Base-by-base conservation (phyloP, 371 early-diverging fungal genomes). In the Mucor lusitanicus region DNA sequence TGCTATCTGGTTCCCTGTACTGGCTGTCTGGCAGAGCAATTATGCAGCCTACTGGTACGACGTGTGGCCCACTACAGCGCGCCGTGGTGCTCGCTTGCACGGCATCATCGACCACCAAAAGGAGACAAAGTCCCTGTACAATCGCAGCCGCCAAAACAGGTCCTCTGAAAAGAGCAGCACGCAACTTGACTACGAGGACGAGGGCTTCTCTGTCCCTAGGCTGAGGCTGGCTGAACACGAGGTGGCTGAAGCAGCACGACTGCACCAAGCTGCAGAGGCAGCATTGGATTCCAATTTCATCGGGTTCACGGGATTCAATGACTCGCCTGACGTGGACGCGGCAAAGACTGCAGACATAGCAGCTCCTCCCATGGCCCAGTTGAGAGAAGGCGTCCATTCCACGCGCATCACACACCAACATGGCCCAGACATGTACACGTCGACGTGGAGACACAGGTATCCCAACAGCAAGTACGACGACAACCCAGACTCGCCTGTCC, bases 211-310 rank as follows among this genome's bases (percentile, higher is more conserved):
- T 8, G 67, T 73, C 6, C 72, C 76, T 28, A 69, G 83, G 7
- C 46, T 80, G 69, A 67, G 74, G 15, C 63, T 83, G 17, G 70
- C 65, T 11, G 81, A 83, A n/a, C 73, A 71, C 65, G 83, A 83
- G 42, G 53, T 61, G 1, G 28, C 66, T 1, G 83, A 83, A 65
- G 74, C 74, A 5, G 68, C 69, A 59, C 62, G 73, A 48, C 60
- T 72, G 17, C 72, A 73, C 44, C 73, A 75, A 58, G 76, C 71
- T 66, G 80, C 80, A 67, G 79, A 80, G 27, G 80, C 77, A 17
- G 77, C 79, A 7, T 61, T 83, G 42, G 83, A 83, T 39, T 79
- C 83, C 3, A 80, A 77, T 12, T 83, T 80, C 56, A 71, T 64
- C 23, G 81, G 76, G 1, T 83, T 83, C 54, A 75, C 80, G 25